These are phyloP conservation scores for Prasinococcaceae sp. DNA, from an alignment of 139 green algal species.

Conservation along the genomic window DNA sequence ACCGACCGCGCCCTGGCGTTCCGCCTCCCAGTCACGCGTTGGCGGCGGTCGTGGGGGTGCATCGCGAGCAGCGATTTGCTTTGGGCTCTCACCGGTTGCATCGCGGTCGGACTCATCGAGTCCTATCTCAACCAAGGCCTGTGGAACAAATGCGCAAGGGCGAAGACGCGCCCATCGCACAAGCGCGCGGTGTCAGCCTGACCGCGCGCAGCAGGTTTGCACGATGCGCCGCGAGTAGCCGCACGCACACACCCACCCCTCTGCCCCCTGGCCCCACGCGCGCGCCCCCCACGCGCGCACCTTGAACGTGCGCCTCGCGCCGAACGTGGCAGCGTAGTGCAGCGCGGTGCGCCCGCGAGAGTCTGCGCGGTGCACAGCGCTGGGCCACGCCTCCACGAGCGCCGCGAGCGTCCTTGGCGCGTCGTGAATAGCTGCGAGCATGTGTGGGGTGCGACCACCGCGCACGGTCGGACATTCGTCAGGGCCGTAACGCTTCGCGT, in stretches of 20 bases:
- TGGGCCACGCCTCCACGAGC: constrained; percentile 1
- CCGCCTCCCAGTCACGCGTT: constrained; percentile 11
- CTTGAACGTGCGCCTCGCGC: too few relatives aligned
- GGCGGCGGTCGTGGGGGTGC: constrained; percentile 1
- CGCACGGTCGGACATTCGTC: not conserved
- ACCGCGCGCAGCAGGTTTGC: too few relatives aligned
- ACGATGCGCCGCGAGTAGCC: too few relatives aligned
- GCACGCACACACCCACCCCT: too few relatives aligned
- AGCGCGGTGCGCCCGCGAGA: constrained; percentile 3
- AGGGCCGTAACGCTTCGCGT: not conserved
- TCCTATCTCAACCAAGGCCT: not conserved
- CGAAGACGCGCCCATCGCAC: too few relatives aligned
- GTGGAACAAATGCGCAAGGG: too few relatives aligned
- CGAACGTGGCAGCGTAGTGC: constrained; percentile 9
- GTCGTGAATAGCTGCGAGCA: constrained; percentile 13
- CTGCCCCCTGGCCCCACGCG: too few relatives aligned
- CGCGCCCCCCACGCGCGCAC: too few relatives aligned
- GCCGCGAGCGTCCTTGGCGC: not conserved
- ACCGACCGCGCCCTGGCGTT: not conserved
- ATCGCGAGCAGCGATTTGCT: not conserved
- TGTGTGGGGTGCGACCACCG: constrained; percentile 1
- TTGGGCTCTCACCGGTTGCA: not conserved
- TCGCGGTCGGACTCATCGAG: not conserved
- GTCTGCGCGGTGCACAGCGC: constrained; percentile 1
- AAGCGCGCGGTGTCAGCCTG: too few relatives aligned